Conservation (phyloP, 768 basidiomycete species). For the Filobasidium wieringae region DNA sequence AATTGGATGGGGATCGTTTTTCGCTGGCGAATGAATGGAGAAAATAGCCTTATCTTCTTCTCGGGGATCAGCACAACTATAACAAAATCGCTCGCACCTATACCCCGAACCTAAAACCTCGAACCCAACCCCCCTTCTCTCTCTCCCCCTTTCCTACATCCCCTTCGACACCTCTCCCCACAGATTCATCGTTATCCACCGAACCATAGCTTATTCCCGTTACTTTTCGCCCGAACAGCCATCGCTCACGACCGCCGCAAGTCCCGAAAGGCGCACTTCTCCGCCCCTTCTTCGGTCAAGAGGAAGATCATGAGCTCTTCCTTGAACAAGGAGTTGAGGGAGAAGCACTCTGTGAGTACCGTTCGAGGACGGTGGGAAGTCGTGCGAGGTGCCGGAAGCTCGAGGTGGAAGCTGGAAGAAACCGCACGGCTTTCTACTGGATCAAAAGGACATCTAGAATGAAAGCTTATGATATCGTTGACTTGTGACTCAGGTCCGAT, state of each 20-base stretch:
- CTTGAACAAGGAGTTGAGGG: conserved; percentile 85
- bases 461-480: not conserved
- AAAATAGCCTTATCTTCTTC: too few relatives aligned
- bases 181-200: too few relatives aligned
- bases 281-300: conserved; percentile 83
- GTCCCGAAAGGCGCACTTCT: conserved; percentile 95
- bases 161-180: too few relatives aligned
- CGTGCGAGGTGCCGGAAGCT: not conserved
- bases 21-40: too few relatives aligned
- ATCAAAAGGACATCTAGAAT: not conserved
- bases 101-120: not conserved
- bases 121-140: not conserved
- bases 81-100: not conserved
- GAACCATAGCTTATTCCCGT: too few relatives aligned
- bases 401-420: not conserved
- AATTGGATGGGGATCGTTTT: too few relatives aligned
- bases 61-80: too few relatives aligned
- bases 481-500: conserved; percentile 54
- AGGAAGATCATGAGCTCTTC: conserved; percentile 97
- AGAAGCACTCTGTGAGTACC: conserved; percentile 70
- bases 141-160: not conserved
- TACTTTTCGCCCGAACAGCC: too few relatives aligned
- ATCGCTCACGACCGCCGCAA: conserved; percentile 61
- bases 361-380: not conserved
- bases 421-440: not conserved